Percentiles rank a stretch among this genome's conserved stretches.
Evolutionary conservation across 257 asterid genomes (phyloP).

Genomic region (Solanum chilense): DNA sequence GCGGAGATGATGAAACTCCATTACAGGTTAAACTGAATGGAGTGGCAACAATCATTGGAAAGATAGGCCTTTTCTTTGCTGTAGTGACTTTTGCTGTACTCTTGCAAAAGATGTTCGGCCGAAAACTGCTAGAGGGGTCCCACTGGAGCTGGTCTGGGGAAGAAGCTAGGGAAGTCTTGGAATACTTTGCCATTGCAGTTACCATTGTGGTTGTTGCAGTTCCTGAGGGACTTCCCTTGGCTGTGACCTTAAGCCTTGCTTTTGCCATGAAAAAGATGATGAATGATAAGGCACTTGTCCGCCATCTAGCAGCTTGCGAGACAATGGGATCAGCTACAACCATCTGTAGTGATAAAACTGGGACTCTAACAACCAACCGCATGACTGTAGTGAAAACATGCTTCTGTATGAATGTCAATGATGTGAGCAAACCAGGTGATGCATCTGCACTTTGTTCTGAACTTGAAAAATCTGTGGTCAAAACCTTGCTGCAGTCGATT

Average conservation of each 20-base stretch:
- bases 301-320: slow-evolving; percentile 11
- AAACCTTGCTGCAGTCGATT: slow-evolving; percentile 1
- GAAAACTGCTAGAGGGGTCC: slow-evolving; percentile 1
- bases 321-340: slow-evolving; percentile 15
- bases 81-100: slow-evolving; percentile 5
- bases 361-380: slow-evolving; percentile 9
- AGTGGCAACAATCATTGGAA: slow-evolving; percentile 8
- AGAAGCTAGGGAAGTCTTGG: slow-evolving; percentile 5
- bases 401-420: slow-evolving; percentile 7
- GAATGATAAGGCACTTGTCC: slow-evolving; percentile 12
- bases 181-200: slow-evolving; percentile 8
- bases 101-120: neutral
- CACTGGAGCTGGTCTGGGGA: slow-evolving; percentile 9
- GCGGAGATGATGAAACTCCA: slow-evolving; percentile 7
- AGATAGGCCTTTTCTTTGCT: slow-evolving; percentile 8
- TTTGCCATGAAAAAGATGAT: slow-evolving; percentile 16
- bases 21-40: slow-evolving; percentile 9
- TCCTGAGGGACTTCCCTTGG: slow-evolving; percentile 11
- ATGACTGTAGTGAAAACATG: slow-evolving; percentile 10
- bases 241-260: slow-evolving; percentile 11
- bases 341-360: slow-evolving; percentile 11
- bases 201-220: slow-evolving; percentile 9
- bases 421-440: neutral
- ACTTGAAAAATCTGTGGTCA: neutral
- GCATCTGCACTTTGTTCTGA: neutral